These are phyloP conservation scores for Botryosphaeria dothidea DNA, from an alignment of 2,329 filamentous ascomycete genomes.

Conservation along the genomic window DNA sequence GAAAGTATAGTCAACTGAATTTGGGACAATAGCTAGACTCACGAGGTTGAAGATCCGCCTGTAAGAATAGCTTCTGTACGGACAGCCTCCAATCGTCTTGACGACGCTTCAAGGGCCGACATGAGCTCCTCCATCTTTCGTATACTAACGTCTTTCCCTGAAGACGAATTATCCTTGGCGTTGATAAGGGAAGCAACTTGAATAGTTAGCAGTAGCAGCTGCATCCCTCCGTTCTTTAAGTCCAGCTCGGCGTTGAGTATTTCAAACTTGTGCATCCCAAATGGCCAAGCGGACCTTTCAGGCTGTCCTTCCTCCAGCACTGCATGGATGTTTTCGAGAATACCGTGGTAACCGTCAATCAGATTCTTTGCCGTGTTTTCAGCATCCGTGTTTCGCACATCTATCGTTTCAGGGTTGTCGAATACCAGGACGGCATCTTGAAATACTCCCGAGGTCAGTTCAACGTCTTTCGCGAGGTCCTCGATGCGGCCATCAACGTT, in stretches of 20 bases:
- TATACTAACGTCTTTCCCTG: not conserved
- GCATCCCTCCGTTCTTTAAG: not conserved
- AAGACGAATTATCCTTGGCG: not conserved
- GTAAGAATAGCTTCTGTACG: not conserved
- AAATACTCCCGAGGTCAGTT: not conserved
- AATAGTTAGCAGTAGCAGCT: not conserved
- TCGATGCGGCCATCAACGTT: not conserved
- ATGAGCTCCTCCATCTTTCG: not conserved
- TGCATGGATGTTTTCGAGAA: not conserved
- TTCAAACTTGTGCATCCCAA: not conserved
- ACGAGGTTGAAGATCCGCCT: not conserved
- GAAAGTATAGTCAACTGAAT: too few species aligned
- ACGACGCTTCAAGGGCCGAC: not conserved
- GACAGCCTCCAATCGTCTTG: not conserved
- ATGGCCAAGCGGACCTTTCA: not conserved
- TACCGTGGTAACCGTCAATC: not conserved
- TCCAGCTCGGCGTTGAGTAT: not conserved
- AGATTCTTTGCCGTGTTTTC: not conserved
- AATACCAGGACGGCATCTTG: not conserved
- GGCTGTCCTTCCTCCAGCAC: not conserved
- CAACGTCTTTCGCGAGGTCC: not conserved
- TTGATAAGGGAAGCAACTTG: not conserved
- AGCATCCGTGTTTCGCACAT: not conserved
- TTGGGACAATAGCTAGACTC: not conserved
- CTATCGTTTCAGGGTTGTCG: not conserved